phyloP scores from a whole-genome alignment of 805 yeast genomes.

The Metschnikowia lachancei region DNA sequence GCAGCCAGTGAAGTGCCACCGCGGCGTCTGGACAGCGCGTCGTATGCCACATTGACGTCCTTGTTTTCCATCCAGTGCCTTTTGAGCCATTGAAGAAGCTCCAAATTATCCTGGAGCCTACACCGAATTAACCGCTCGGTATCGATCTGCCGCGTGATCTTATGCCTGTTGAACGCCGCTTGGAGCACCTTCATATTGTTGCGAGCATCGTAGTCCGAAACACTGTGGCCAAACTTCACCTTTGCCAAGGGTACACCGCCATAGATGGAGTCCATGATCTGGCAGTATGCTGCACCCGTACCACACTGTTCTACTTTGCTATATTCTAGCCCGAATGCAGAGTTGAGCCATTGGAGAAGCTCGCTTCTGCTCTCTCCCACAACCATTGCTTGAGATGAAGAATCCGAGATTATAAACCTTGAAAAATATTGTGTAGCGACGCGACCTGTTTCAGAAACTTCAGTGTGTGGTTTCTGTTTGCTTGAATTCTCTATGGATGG shows the following conservation, averaged over 20 bases:
- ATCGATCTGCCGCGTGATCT: slow-evolving; percentile 69
- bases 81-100: slow-evolving; percentile 90
- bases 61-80: slow-evolving; percentile 75
- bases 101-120: slow-evolving; percentile 89
- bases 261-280: slow-evolving; percentile 79
- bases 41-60: slow-evolving; percentile 61
- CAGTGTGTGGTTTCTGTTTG: too few species aligned
- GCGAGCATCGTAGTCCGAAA: slow-evolving; percentile 70
- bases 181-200: slow-evolving; percentile 86
- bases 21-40: slow-evolving; percentile 46
- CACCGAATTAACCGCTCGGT: slow-evolving; percentile 83
- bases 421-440: too few species aligned
- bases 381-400: slow-evolving; percentile 12
- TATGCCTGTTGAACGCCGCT: slow-evolving; percentile 67
- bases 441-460: too few species aligned
- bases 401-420: background rate
- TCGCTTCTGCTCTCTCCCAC: slow-evolving; percentile 80
- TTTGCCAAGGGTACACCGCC: slow-evolving; percentile 78
- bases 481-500: too few species aligned
- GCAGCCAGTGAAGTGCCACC: slow-evolving; percentile 1
- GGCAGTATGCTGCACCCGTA: slow-evolving; percentile 92
- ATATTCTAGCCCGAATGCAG: slow-evolving; percentile 60
- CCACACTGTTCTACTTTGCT: slow-evolving; percentile 91
- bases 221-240: slow-evolving; percentile 64
- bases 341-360: slow-evolving; percentile 80